phyloP scores from a whole-genome alignment of 495 filamentous ascomycete genomes.

The Aspergillus sparsus region DNA sequence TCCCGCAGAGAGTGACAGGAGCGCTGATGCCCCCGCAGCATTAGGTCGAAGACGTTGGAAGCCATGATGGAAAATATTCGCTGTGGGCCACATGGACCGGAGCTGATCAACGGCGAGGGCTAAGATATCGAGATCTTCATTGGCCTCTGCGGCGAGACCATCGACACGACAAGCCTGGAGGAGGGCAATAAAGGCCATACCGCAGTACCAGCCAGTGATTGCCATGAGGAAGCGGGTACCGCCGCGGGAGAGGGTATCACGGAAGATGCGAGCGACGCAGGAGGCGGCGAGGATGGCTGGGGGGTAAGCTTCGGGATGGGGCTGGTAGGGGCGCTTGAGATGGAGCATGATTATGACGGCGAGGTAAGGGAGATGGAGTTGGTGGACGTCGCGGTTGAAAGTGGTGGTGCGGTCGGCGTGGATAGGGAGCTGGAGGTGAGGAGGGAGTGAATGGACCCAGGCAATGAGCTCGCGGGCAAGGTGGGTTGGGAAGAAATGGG shows the following conservation, averaged over 20 bases:
- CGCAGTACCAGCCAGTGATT: constrained; percentile 42
- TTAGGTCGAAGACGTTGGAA: constrained; percentile 31
- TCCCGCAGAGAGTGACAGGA: neutral
- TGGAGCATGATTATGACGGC: constrained; percentile 40
- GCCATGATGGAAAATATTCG: constrained; percentile 34
- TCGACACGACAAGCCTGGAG: constrained; percentile 34
- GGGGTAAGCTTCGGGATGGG: constrained; percentile 35
- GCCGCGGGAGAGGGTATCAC: constrained; percentile 36
- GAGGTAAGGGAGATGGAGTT: constrained; percentile 40
- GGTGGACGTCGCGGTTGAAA: constrained; percentile 40
- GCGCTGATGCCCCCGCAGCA: constrained; percentile 9
- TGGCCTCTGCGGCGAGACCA: constrained; percentile 29
- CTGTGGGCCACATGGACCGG: constrained; percentile 36
- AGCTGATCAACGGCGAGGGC: constrained; percentile 31
- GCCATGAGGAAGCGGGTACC: constrained; percentile 40
- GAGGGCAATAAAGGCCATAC: constrained; percentile 38
- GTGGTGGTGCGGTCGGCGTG: constrained; percentile 23
- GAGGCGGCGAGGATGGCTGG: constrained; percentile 39
- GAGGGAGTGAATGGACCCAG: constrained; percentile 35
- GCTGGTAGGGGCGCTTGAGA: constrained; percentile 31
- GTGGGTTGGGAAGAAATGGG: constrained; percentile 20
- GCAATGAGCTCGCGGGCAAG: constrained; percentile 34
- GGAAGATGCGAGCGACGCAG: constrained; percentile 37
- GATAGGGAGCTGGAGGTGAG: constrained; percentile 36
- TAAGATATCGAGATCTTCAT: constrained; percentile 36